Evolutionary conservation across 345 rosid genomes (phyloP), one percentile per base, ranked within the genome.

Genomic region (Syzygium oleosum): DNA sequence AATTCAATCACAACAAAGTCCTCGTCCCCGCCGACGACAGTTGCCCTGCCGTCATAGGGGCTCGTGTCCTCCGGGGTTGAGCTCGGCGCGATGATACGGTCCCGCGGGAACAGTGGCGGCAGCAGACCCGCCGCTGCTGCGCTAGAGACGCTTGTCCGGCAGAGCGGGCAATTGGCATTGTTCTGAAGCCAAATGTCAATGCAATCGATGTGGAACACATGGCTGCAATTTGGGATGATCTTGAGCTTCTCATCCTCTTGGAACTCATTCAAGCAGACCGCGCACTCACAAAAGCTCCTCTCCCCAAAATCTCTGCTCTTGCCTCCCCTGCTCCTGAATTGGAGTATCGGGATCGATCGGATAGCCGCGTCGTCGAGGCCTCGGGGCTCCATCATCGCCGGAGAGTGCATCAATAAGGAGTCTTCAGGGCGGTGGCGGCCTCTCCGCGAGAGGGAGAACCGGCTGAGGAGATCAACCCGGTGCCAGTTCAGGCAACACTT

Each of bases 401-500:
- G 92, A 0, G 95, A 86, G 55, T 92, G 90, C 1, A 88, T 91
- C 92, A 93, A 91, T 58, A 94, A 85, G 54, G 94, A 92, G 88
- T 93, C 94, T 84, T 94, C 92, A 4, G 85, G 88, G 53, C 87
- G 88, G 16, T 84, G 88, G 52, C 88, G 88, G 27, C 94, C 87
- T 56, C 92, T 86, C 89, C 96, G 59, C 10, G 99, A 94, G 21
- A 94, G 56, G 4, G 97, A 95, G 90, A 95, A 93, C 34, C 97
- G 91, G 27, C 93, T 53, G 19, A 93, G 88, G 41, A 96, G 87
- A 86, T 96, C 97, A 59, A 95, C 92, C 9, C 94, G 87, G 90
- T 95, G 98, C 98, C 98, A 95, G 54, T 89, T 95, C 22, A 97
- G 97, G 90, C 99, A 95, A 88, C 99, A 97, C 89, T 96, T 96